A percentile compares a stretch with the other conserved stretches of the same genome.
Evolutionary conservation across 1,284 basidiomycete species (phyloP).

Genomic region (Ustilago cynodontis): DNA sequence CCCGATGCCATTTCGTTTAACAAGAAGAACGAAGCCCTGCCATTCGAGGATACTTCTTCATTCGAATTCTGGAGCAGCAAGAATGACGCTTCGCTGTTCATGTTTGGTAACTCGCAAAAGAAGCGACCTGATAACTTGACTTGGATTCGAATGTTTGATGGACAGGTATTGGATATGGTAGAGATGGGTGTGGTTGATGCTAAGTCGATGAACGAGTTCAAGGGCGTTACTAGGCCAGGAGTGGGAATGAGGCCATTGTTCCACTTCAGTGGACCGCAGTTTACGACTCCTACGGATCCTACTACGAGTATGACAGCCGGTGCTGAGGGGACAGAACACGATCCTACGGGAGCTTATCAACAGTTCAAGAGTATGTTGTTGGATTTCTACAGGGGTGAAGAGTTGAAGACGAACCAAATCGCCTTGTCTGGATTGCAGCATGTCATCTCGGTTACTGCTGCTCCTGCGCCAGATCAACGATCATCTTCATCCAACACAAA

Average conservation of each 20-base stretch:
- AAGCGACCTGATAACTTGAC: constrained; percentile 91
- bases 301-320: constrained; percentile 39
- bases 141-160: constrained; percentile 88
- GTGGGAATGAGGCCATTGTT: constrained; percentile 92
- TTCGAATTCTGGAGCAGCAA: constrained; percentile 95
- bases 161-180: constrained; percentile 90
- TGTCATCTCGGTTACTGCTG: constrained; percentile 76
- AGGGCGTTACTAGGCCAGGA: constrained; percentile 89
- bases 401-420: constrained; percentile 80
- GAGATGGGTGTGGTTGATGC: constrained; percentile 89
- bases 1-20: constrained; percentile 86
- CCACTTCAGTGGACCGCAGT: constrained; percentile 83
- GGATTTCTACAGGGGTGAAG: constrained; percentile 84
- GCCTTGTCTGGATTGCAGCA: constrained; percentile 87
- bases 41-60: constrained; percentile 82
- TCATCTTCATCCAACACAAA: constrained; percentile 3
- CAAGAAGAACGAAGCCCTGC: constrained; percentile 91
- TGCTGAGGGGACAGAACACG: constrained; percentile 43
- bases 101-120: constrained; percentile 92
- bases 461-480: constrained; percentile 24
- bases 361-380: constrained; percentile 88
- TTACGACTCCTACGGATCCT: constrained; percentile 69
- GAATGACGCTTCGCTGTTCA: constrained; percentile 93
- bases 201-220: constrained; percentile 83
- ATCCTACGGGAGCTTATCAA: constrained; percentile 59